Conservation (phyloP, 345 rosid genomes). For the Erucastrum elatum region DNA sequence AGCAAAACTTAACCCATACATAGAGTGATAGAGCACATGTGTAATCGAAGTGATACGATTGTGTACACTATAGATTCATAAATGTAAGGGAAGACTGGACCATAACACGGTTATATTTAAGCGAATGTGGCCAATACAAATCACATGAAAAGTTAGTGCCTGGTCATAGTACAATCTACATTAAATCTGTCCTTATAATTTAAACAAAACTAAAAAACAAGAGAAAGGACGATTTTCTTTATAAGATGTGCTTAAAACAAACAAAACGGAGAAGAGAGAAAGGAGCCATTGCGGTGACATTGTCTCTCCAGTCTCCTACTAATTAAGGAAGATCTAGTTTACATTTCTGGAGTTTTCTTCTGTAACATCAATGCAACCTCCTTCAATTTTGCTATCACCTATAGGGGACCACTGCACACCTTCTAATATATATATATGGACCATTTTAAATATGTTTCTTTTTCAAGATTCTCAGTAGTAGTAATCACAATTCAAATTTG, state of each 20-base stretch:
- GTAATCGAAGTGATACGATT: not conserved
- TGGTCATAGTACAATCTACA: slow-evolving; percentile 31
- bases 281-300: not conserved
- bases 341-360: slow-evolving; percentile 30
- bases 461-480: slow-evolving; percentile 20
- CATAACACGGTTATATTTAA: slow-evolving; percentile 27
- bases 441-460: slow-evolving; percentile 19
- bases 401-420: slow-evolving; percentile 28
- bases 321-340: slow-evolving; percentile 36
- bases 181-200: slow-evolving; percentile 20
- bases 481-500: slow-evolving; percentile 19
- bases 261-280: slow-evolving; percentile 26
- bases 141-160: slow-evolving; percentile 32
- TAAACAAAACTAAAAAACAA: slow-evolving; percentile 33
- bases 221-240: slow-evolving; percentile 12
- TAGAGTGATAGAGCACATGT: slow-evolving; percentile 5
- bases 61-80: slow-evolving; percentile 24
- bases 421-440: slow-evolving; percentile 11
- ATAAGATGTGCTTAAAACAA: slow-evolving; percentile 21
- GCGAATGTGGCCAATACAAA: slow-evolving; percentile 37
- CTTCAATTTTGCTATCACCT: slow-evolving; percentile 29
- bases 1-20: not conserved
- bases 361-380: slow-evolving; percentile 20
- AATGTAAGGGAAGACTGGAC: slow-evolving; percentile 37
- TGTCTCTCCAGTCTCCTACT: slow-evolving; percentile 26